Evolutionary conservation across 2,329 filamentous ascomycete species (phyloP), one percentile per base, ranked within the genome.

Genomic region (Hypoxylon sp.): DNA sequence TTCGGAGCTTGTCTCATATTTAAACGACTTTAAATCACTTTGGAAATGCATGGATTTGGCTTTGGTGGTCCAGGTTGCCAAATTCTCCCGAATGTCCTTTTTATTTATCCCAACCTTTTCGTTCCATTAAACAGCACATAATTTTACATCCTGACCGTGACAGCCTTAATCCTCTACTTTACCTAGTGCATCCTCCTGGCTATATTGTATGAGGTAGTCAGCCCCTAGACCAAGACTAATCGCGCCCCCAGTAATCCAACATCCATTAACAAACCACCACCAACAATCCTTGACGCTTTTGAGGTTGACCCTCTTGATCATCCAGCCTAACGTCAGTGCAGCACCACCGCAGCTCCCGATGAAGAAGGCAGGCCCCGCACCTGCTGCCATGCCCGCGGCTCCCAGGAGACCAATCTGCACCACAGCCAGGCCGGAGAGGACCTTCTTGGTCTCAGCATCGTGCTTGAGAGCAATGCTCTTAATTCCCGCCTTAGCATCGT

Each of bases 401-500:
- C 82, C 83, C 25, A 96, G 76, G 9, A 94, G 72, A 2, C 80
- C 80, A 8, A 93, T 73, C 69, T 95, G 90, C 5, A 81, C 75
- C 1, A 80, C 77, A 3, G 87, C 89, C 23, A 94, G 74, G 0
- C 86, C 88, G 1, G 82, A 81, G 49, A 96, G 72, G 6, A 95
- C 84, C 42, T 83, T 75, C 71, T 94, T 95, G 1, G 90, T 92
- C 55, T 91, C 80, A 4, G 81, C 78, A 56, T 89, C 87, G 62
- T 95, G 90, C 67, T 88, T 87, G 27, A 95, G 75, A 1, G 89
- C 91, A 62, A 95, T 94, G 65, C 87, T 90, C 76, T 93, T 95
- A 73, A 96, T 94, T 6, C 91, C 91, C 0, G 87, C 90, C 70
- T 91, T 91, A 55, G 79, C 84, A 66, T 96, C 91, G 63, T 96